A percentile compares a stretch with the other conserved stretches of the same genome.
These are phyloP conservation scores for Pseudognaphalium luteoalbum DNA, from an alignment of 129 eudicot genomes.

Conservation along the genomic window DNA sequence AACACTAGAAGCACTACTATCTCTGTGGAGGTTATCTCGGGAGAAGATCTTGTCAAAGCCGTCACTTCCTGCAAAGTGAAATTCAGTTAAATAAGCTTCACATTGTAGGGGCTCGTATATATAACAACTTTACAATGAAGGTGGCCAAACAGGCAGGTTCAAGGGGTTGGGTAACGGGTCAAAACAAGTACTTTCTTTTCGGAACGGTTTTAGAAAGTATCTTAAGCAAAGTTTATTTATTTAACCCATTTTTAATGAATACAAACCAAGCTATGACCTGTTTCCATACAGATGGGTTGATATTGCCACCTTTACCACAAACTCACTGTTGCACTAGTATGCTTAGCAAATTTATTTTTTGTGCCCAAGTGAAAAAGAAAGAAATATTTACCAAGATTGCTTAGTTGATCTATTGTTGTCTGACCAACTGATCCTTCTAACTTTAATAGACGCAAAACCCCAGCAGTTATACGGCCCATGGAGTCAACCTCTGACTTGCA, in stretches of 20 bases:
- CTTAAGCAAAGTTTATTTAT: background rate
- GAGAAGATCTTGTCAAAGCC: constrained; percentile 68
- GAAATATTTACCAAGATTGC: constrained; percentile 68
- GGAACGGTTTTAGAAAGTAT: background rate
- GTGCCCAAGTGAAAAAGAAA: background rate
- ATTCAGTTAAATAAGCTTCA: constrained; percentile 24
- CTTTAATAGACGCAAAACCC: constrained; percentile 78
- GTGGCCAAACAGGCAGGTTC: background rate
- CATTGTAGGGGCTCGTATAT: background rate
- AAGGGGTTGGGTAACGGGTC: background rate
- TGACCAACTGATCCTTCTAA: constrained; percentile 83
- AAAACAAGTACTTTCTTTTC: background rate
- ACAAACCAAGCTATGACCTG: background rate
- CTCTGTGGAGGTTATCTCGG: constrained; percentile 40
- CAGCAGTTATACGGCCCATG: constrained; percentile 88
- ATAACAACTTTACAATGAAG: background rate
- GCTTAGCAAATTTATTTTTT: background rate
- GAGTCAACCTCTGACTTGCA: constrained; percentile 96
- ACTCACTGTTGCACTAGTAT: background rate
- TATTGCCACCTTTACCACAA: constrained; percentile 1
- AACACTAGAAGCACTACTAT: constrained; percentile 25
- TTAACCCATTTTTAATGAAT: background rate
- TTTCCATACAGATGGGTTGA: background rate
- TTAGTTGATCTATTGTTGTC: constrained; percentile 74
- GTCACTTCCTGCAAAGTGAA: constrained; percentile 66